Base-by-base conservation (phyloP, 1,284 basidiomycete species). In the Microbotryum violaceum region DNA sequence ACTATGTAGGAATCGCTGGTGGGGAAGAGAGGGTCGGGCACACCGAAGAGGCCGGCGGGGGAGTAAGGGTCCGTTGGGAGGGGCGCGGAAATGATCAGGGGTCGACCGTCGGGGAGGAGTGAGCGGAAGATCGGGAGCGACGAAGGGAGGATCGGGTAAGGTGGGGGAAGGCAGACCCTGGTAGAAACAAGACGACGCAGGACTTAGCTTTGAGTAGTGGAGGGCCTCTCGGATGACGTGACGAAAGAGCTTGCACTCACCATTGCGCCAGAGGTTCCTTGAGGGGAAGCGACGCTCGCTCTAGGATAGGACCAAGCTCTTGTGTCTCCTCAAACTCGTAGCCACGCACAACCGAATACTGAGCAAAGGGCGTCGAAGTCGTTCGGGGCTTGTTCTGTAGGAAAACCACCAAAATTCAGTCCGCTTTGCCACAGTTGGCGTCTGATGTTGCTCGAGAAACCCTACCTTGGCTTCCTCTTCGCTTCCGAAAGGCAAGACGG, bases 161-260 rank as follows among this genome's bases (percentile, higher is more conserved):
- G 60, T 5, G 49, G 47, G 6, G 60, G 56, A 16, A 62, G 56
- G 7, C 59, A 60, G 47, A 68, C 64, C 67, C 67, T 68, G 56
- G 37, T 12, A 6, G 37, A 5, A 42, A 12, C 12, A 42, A 12
- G 37, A 42, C 1, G 37, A 2, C 31, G 9, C 14, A 18, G 37
- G 14, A 18, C 10, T 42, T 5, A 18, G 37, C 12, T 42, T 42
- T 8, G 0, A 21, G 54, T 20, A 14, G 6, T 16, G 14, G 7
- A 47, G 3, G 7, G 25, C 14, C 10, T 2, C 25, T 49, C 20
- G 21, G 8, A 14, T 21, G 47, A 29, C 3, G 8, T 29, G 47
- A 29, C 3, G 6, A 20, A 18, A 50, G 31, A 16, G 29, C 4
- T 7, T 18, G 20, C 6, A 33, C 67, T 42, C 9, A 68, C 67